phyloP scores from a whole-genome alignment of 371 early-diverging fungal species.

The Paramicrosporidium saccamoebae region DNA sequence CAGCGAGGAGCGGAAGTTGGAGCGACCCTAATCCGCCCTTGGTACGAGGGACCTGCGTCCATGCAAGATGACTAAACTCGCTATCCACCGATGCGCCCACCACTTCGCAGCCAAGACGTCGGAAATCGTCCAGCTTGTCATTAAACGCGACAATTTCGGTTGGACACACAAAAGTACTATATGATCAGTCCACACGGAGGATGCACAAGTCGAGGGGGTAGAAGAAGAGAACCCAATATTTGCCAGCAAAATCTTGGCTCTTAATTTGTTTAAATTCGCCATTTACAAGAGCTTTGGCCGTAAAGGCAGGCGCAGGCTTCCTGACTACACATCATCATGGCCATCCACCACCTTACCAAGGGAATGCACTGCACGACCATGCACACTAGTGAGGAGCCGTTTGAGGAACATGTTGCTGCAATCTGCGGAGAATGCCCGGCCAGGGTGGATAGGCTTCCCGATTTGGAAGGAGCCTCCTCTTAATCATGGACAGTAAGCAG shows the following conservation, averaged over 20 bases:
- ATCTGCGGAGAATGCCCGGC: no score
- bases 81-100: slow-evolving; percentile 51
- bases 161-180: slow-evolving; percentile 43
- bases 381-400: no score
- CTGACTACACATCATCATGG: no score
- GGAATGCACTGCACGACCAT: no score
- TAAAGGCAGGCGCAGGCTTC: slow-evolving; percentile 28
- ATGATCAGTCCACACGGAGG: slow-evolving; percentile 2
- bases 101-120: slow-evolving; percentile 24
- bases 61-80: slow-evolving; percentile 15
- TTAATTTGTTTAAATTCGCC: slow-evolving; percentile 34
- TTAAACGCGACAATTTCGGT: slow-evolving; percentile 68
- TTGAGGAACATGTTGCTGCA: no score
- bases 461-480: no score
- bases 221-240: slow-evolving; percentile 39
- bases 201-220: slow-evolving; percentile 50
- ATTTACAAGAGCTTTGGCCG: slow-evolving; percentile 22
- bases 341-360: no score
- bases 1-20: slow-evolving; percentile 46
- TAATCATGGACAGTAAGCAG: no score
- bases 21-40: slow-evolving; percentile 75
- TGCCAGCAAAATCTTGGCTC: slow-evolving; percentile 49
- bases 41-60: slow-evolving; percentile 33
- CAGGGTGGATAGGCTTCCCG: no score
- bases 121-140: slow-evolving; percentile 51